Percentiles rank a stretch among this genome's conserved stretches.
phyloP scores from a whole-genome alignment of 257 asterid genomes.

The Eustoma russellianum region DNA sequence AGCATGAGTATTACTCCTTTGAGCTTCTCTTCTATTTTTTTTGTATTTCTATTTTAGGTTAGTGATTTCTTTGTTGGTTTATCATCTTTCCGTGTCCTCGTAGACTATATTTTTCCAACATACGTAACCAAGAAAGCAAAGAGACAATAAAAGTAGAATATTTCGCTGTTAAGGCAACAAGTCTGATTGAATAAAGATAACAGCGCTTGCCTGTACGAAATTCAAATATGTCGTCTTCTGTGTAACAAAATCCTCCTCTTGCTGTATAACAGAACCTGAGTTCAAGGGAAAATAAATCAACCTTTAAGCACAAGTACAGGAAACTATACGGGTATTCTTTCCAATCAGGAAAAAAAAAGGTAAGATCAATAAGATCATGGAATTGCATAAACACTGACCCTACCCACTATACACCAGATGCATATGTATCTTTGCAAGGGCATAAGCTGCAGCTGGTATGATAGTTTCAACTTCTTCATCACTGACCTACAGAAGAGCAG shows the following conservation, averaged over 20 bases:
- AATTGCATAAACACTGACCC: constrained; percentile 15
- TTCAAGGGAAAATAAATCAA: constrained; percentile 14
- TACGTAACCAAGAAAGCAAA: too few species aligned
- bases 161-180: too few species aligned
- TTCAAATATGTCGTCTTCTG: constrained; percentile 90
- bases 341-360: constrained; percentile 2
- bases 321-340: too few species aligned
- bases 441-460: constrained; percentile 91
- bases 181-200: constrained; percentile 10
- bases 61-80: too few species aligned
- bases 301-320: constrained; percentile 3
- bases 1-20: too few species aligned
- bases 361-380: constrained; percentile 3
- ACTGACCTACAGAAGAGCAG: constrained; percentile 59
- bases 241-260: constrained; percentile 96
- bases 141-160: too few species aligned
- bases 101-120: too few species aligned
- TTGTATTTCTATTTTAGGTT: too few species aligned
- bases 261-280: constrained; percentile 94
- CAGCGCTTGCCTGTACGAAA: constrained; percentile 57
- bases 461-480: constrained; percentile 91
- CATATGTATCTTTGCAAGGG: constrained; percentile 96
- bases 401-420: constrained; percentile 97
- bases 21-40: too few species aligned
- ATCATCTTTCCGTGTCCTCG: too few species aligned